Evolutionary conservation across 225 moss, liverwort and hornwort genomes (phyloP).

Genomic region (Pseudisothecium myosuroides): DNA sequence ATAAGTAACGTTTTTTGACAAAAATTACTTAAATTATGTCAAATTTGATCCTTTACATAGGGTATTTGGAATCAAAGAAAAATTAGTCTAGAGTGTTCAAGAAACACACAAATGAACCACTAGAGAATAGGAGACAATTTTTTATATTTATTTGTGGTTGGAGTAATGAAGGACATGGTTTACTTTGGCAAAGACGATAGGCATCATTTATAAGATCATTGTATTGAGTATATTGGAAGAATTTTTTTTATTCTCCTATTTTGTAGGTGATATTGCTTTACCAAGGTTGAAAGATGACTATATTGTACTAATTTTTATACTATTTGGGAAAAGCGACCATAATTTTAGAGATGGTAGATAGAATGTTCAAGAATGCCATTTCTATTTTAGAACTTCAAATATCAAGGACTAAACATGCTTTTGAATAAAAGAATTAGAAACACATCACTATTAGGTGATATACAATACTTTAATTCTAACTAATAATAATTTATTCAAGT

Average conservation of each 20-base stretch:
- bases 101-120: neutral
- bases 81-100: neutral
- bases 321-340: neutral
- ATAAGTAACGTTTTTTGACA: neutral
- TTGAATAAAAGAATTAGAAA: neutral
- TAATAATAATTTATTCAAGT: neutral
- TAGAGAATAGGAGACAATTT: neutral
- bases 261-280: neutral
- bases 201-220: neutral
- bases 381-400: neutral
- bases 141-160: neutral
- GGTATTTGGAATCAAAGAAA: neutral
- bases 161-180: neutral
- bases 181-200: rapidly evolving
- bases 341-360: neutral
- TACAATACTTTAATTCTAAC: neutral
- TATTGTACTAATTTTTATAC: neutral
- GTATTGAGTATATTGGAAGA: neutral
- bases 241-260: neutral
- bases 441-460: neutral
- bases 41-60: neutral
- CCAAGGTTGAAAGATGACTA: neutral
- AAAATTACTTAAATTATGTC: neutral
- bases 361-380: neutral
- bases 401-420: neutral